Percentiles rank a stretch among this genome's conserved stretches.
Evolutionary conservation across 305 asterid genomes (phyloP).

Genomic region (Solanum hybrid): DNA sequence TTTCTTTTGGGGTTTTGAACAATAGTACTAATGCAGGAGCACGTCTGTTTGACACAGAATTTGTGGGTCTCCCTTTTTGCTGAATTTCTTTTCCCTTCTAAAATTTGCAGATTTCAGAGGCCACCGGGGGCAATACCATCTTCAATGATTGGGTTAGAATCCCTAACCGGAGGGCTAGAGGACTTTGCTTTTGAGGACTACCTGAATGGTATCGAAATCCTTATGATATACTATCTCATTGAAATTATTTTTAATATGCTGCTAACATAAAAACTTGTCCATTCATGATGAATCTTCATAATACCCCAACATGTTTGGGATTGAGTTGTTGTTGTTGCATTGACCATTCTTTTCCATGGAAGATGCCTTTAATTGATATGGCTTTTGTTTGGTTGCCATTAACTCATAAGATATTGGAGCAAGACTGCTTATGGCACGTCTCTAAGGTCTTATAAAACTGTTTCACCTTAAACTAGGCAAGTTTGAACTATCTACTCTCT

Average conservation of each 20-base stretch:
- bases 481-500: background rate
- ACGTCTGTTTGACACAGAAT: background rate
- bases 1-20: background rate
- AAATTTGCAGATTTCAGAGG: constrained; percentile 63
- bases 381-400: background rate
- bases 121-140: constrained; percentile 85
- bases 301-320: background rate
- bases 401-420: background rate
- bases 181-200: constrained; percentile 79
- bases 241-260: background rate
- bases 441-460: background rate
- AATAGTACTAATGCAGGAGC: background rate
- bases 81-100: background rate
- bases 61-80: background rate
- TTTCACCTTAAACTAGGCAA: background rate
- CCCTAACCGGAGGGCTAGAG: constrained; percentile 70
- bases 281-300: background rate
- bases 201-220: constrained; percentile 55
- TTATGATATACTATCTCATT: background rate
- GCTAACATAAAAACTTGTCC: background rate
- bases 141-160: constrained; percentile 77
- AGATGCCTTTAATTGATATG: background rate
- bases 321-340: background rate
- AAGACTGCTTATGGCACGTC: no score
- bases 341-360: background rate